Evolutionary conservation across 805 yeast species (phyloP).

Genomic region (Kodamaea restingae): DNA sequence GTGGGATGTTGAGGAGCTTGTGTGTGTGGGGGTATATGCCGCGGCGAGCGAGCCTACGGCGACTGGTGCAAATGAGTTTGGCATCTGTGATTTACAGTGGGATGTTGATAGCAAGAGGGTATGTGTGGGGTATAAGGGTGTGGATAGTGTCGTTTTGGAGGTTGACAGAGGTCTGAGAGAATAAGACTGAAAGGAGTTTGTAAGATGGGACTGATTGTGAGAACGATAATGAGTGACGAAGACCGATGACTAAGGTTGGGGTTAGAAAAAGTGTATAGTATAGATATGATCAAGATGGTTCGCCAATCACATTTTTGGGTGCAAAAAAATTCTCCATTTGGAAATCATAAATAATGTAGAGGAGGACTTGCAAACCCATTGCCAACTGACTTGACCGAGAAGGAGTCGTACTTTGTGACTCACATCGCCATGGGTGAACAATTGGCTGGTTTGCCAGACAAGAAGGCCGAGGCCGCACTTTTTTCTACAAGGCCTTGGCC

Average conservation of each 20-base stretch:
- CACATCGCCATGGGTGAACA: conserved; percentile 87
- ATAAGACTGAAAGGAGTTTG: too few relatives aligned
- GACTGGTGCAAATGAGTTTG: too few relatives aligned
- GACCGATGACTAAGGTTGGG: too few relatives aligned
- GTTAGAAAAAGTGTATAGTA: too few relatives aligned
- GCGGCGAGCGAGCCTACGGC: too few relatives aligned
- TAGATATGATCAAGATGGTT: too few relatives aligned
- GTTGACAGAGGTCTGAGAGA: too few relatives aligned
- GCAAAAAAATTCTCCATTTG: too few relatives aligned
- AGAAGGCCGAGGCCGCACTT: conserved; percentile 79
- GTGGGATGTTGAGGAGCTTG: conserved; percentile 37
- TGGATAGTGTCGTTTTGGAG: conserved; percentile 24
- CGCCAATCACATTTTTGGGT: too few relatives aligned
- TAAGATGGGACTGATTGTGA: too few relatives aligned
- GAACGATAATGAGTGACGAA: too few relatives aligned
- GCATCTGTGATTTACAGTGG: conserved; percentile 40
- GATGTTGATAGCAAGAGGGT: conserved; percentile 23
- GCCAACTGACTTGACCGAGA: conserved; percentile 63
- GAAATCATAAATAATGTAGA: too few relatives aligned
- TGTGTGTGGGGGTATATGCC: conserved; percentile 27
- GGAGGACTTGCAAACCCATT: conserved; percentile 71
- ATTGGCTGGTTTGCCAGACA: conserved; percentile 59
- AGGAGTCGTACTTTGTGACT: conserved; percentile 75
- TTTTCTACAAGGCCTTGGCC: conserved; percentile 87
- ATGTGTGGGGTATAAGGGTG: conserved; percentile 33